Percentiles rank a stretch among this genome's conserved stretches.
These are phyloP conservation scores for Cytospora schulzeri DNA, from an alignment of 2,329 filamentous ascomycete genomes.

Conservation along the genomic window DNA sequence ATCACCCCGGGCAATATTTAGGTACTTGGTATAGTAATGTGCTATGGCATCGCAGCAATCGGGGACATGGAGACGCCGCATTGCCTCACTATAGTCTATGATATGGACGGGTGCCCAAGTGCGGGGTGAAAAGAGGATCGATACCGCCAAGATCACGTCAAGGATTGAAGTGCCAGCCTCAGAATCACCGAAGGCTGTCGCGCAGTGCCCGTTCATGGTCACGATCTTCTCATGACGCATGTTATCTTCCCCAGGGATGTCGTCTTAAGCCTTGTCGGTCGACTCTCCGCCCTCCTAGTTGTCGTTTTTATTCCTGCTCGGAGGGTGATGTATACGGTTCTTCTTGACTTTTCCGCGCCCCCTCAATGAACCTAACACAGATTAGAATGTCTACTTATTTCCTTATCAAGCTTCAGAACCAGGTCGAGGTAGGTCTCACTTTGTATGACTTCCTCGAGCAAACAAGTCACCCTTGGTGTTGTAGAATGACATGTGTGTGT, in stretches of 20 bases:
- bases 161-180: too few relatives aligned
- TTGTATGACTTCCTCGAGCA: constrained; percentile 66
- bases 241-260: neutral
- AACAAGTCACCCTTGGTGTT: constrained; percentile 62
- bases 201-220: neutral
- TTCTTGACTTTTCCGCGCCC: neutral
- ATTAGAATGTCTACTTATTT: neutral
- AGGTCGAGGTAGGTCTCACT: constrained; percentile 47
- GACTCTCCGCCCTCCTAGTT: neutral
- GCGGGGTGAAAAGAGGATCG: too few relatives aligned
- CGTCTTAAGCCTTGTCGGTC: neutral
- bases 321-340: neutral
- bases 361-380: neutral
- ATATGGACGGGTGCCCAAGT: too few relatives aligned
- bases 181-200: too few relatives aligned
- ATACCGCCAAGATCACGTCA: too few relatives aligned
- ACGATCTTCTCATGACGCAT: neutral
- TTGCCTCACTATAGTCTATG: too few relatives aligned
- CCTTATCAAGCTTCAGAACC: neutral
- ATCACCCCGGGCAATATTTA: too few relatives aligned
- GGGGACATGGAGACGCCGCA: too few relatives aligned
- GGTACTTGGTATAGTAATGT: too few relatives aligned
- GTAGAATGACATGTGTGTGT: constrained; percentile 60
- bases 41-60: too few relatives aligned
- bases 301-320: neutral